Conservation (phyloP, 163 green algal species). For the Chlamydomonas reinhardtii region DNA sequence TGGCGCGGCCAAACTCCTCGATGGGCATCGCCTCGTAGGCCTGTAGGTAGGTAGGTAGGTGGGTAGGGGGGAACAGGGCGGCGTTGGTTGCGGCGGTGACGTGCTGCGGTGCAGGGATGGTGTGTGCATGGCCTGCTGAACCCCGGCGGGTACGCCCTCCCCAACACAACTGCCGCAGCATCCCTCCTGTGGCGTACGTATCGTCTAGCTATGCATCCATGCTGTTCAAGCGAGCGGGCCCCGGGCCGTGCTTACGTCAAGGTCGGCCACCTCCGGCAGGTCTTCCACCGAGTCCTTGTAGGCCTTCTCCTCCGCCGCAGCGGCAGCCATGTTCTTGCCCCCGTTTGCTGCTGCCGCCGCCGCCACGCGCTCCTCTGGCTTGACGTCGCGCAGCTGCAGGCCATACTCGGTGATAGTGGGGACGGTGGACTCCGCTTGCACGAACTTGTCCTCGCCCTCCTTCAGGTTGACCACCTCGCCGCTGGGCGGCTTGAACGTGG, state of each 20-base stretch:
- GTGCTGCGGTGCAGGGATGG: too few relatives aligned
- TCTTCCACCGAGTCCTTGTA: constrained; percentile 65
- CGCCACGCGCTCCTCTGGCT: constrained; percentile 18
- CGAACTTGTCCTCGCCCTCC: constrained; percentile 56
- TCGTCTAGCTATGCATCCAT: too few relatives aligned
- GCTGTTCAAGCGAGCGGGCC: too few relatives aligned
- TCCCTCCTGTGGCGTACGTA: too few relatives aligned
- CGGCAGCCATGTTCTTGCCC: neutral
- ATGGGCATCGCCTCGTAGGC: constrained; percentile 96
- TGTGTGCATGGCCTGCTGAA: too few relatives aligned
- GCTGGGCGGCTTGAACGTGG: constrained; percentile 63
- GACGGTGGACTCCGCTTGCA: constrained; percentile 44
- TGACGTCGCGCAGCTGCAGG: constrained; percentile 56
- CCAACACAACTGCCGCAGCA: too few relatives aligned
- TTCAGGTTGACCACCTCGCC: constrained; percentile 42
- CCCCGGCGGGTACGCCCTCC: too few relatives aligned
- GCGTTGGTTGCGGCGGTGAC: too few relatives aligned
- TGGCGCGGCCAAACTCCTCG: constrained; percentile 94
- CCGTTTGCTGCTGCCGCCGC: neutral
- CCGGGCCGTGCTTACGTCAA: constrained; percentile 48
- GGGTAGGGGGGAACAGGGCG: neutral
- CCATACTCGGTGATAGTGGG: constrained; percentile 64
- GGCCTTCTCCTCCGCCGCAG: constrained; percentile 41
- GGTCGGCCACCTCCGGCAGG: constrained; percentile 65
- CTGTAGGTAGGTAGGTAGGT: constrained; percentile 33